Evolutionary conservation across 139 green algal genomes (phyloP).

Genomic region (Chlamydomonas eustigma): DNA sequence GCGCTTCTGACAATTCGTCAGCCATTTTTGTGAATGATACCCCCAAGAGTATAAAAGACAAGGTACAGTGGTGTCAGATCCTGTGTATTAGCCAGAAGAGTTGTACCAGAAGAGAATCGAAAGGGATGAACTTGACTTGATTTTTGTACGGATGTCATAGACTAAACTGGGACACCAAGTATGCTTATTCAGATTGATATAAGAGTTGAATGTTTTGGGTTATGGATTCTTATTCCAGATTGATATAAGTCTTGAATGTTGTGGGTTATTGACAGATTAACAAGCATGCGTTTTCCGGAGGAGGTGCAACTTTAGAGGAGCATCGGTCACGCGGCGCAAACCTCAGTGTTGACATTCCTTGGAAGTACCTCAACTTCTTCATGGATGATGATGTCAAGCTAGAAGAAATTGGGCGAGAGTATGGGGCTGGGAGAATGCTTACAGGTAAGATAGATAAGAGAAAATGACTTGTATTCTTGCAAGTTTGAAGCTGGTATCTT

Average conservation of each 20-base stretch:
- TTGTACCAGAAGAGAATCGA: too few relatives aligned
- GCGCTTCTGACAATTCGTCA: conserved; percentile 75
- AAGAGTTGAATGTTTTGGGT: neutral
- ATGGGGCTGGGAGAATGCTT: conserved; percentile 43
- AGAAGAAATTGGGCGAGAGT: conserved; percentile 73
- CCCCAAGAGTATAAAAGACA: conserved; percentile 82
- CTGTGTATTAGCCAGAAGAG: too few relatives aligned
- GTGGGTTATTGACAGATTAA: conserved; percentile 57
- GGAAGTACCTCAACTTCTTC: conserved; percentile 98
- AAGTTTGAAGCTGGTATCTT: neutral
- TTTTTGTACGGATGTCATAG: too few relatives aligned
- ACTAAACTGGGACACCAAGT: too few relatives aligned
- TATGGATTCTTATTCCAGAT: neutral
- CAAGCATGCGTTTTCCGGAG: conserved; percentile 92
- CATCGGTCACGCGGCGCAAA: conserved; percentile 84
- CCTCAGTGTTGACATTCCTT: conserved; percentile 91
- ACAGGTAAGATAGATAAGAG: conserved; percentile 7
- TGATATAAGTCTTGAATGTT: neutral
- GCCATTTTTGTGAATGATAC: conserved; percentile 95
- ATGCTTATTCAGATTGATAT: neutral
- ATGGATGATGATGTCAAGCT: conserved; percentile 88
- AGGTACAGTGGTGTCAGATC: conserved; percentile 69
- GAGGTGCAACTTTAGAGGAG: conserved; percentile 84
- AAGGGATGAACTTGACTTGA: too few relatives aligned
- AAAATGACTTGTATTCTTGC: neutral